phyloP scores from a whole-genome alignment of 2,329 filamentous ascomycete species.

The Pseudogymnoascus sp. region DNA sequence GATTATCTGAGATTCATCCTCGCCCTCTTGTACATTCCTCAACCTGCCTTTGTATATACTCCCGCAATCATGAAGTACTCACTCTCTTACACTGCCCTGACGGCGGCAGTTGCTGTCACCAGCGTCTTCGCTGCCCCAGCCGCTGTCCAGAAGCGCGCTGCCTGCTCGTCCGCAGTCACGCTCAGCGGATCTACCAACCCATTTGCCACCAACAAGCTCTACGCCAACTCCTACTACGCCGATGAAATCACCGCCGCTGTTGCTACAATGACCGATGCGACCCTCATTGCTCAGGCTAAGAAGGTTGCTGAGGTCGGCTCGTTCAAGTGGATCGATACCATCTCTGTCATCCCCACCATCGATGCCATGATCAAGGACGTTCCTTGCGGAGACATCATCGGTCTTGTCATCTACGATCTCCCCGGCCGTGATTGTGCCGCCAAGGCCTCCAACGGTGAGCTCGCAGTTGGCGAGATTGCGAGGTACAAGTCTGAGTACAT shows the following conservation, averaged over 20 bases:
- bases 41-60: not conserved
- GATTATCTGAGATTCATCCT: not conserved
- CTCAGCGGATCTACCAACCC: constrained; percentile 35
- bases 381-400: constrained; percentile 38
- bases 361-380: constrained; percentile 37
- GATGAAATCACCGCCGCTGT: constrained; percentile 45
- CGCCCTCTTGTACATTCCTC: constrained; percentile 2
- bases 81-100: not conserved
- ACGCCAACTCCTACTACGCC: constrained; percentile 47
- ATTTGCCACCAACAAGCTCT: constrained; percentile 40
- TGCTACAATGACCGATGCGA: constrained; percentile 45
- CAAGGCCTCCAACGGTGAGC: constrained; percentile 48
- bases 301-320: constrained; percentile 37
- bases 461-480: constrained; percentile 40
- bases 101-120: constrained; percentile 3
- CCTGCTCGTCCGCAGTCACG: constrained; percentile 18
- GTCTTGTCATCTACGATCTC: constrained; percentile 45
- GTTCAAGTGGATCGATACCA: constrained; percentile 45
- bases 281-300: constrained; percentile 29
- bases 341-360: constrained; percentile 40
- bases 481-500: constrained; percentile 48
- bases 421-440: constrained; percentile 51
- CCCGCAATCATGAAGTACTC: constrained; percentile 1
- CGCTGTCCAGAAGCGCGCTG: constrained; percentile 10
- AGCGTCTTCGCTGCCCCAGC: constrained; percentile 4